These are phyloP conservation scores for Bonia amplexicaulis DNA, from an alignment of 176 grass and related monocot species.

Conservation along the genomic window DNA sequence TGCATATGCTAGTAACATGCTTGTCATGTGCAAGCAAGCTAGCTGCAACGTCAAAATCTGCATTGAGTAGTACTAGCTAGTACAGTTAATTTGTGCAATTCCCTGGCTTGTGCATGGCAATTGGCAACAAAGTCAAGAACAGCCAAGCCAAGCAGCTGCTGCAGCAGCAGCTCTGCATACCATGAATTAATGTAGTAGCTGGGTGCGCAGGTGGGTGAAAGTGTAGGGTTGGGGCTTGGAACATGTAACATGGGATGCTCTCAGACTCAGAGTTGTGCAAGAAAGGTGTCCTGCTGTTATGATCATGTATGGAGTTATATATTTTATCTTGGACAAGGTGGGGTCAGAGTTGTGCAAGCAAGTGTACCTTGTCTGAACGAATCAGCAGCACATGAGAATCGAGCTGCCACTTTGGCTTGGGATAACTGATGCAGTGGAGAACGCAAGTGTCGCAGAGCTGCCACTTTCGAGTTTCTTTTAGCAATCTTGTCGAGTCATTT, in stretches of 20 bases:
- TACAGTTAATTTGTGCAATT: background rate
- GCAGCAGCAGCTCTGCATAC: no score
- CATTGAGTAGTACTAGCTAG: background rate
- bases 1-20: background rate
- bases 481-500: background rate
- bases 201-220: background rate
- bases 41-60: no score
- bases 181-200: background rate
- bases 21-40: no score
- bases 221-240: background rate
- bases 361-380: no score
- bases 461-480: background rate
- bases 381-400: no score
- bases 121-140: no score
- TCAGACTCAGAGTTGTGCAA: background rate
- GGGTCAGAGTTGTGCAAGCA: background rate
- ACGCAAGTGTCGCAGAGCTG: no score
- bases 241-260: background rate
- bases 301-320: no score
- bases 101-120: background rate
- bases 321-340: background rate
- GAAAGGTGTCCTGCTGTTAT: no score
- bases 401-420: no score
- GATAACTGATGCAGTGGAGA: no score
- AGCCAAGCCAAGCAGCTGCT: no score